Conservation (phyloP, 1,284 basidiomycete species). For the Apiotrichum porosum region DNA sequence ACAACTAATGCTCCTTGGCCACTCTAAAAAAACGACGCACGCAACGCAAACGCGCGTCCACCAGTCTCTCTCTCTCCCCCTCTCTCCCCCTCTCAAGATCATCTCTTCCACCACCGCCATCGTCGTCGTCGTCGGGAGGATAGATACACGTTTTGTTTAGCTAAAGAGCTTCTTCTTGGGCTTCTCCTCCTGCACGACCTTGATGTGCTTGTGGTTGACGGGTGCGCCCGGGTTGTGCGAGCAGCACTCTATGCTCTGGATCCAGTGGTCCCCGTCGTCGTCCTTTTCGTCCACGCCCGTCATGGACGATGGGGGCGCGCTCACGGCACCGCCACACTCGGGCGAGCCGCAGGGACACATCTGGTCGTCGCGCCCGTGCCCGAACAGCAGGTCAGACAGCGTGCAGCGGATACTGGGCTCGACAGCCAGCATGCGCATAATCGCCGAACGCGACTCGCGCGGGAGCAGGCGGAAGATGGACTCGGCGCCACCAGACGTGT, state of each 20-base stretch:
- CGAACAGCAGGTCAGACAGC: constrained; percentile 84
- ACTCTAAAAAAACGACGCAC: no score
- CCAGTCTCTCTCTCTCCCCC: neutral
- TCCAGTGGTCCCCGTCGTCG: constrained; percentile 55
- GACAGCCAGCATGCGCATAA: constrained; percentile 90
- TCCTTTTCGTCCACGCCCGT: constrained; percentile 39
- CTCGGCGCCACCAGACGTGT: constrained; percentile 79
- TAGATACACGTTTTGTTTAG: no score
- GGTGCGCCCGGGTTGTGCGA: constrained; percentile 51
- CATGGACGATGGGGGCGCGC: constrained; percentile 43
- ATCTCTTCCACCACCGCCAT: neutral
- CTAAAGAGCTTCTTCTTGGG: constrained; percentile 50
- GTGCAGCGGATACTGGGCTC: constrained; percentile 87
- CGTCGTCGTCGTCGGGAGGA: neutral
- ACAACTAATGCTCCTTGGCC: no score
- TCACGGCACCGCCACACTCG: constrained; percentile 49
- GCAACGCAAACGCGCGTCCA: no score
- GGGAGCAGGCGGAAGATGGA: constrained; percentile 96
- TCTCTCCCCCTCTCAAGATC: no score
- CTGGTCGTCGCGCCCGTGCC: constrained; percentile 66
- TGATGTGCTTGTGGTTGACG: constrained; percentile 46
- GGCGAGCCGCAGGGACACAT: constrained; percentile 67
- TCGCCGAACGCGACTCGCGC: constrained; percentile 78
- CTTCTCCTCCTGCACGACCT: constrained; percentile 47
- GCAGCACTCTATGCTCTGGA: constrained; percentile 69